Evolutionary conservation across 306 rosid species (phyloP), one percentile per base, ranked within the genome.

Genomic region (Cicer bijugum): DNA sequence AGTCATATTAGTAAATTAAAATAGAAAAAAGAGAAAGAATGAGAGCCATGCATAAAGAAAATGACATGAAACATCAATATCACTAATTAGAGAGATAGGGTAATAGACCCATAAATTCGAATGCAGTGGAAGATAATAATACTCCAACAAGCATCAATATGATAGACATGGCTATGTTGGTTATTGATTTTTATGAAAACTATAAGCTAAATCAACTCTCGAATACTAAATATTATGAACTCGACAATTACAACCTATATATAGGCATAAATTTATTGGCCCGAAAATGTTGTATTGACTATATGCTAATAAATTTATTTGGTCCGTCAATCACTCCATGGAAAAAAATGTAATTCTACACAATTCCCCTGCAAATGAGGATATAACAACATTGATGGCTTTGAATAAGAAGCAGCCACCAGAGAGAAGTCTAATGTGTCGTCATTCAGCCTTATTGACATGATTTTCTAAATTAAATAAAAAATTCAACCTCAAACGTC

Each of bases 271-370:
- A 9, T 35, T 20, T 60, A 28, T 38, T 35, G 0, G 38, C 55
- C 35, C 35, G 5, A 28, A 28, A 28, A 28, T 28, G 35, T 28
- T 28, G 5, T 28, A 4, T 28, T 28, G 35, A 3, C 20, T 59
- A 39, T 15, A 47, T 50, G n/a, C 1, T 33, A 52, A 71, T 20
- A 59, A 78, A 67, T 63, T 71, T 40, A 23, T 33, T 4, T 12
- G 1, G 38, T 17, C 79, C 82, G 82, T 72, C 66, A 77, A 82
- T 77, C 76, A 72, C 85, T 82, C 76, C 68, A 47, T 15, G 5
- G 8, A 62, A 51, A 51, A 12, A 5, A 6, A n/a, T 8, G 1
- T 46, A 47, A 58, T 58, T 69, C 7, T 15, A 33, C 45, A 1
- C 38, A 59, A 58, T 47, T 69, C 6, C n/a, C 40, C n/a, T 11